A percentile compares a stretch with the other conserved stretches of the same genome.
Conservation (phyloP, 1,284 basidiomycete species). For the Papiliotrema terrestris region DNA sequence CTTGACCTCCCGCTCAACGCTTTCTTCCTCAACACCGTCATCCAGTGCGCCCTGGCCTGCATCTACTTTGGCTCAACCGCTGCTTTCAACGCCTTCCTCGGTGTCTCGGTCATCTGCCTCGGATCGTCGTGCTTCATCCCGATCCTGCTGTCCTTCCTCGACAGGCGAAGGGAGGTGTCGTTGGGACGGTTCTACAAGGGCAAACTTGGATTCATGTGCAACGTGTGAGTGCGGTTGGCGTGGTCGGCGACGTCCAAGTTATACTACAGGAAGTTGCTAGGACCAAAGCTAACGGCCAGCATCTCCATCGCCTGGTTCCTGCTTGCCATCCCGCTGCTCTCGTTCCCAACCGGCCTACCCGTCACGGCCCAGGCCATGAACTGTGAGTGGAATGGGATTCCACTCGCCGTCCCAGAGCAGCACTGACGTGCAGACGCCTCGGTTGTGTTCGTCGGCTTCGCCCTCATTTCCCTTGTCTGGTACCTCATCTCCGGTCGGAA, state of each 20-base stretch:
- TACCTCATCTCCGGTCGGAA: conserved; percentile 52
- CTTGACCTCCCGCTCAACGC: conserved; percentile 49
- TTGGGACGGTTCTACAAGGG: conserved; percentile 42
- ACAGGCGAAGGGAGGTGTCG: conserved; percentile 40
- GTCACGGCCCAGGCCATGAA: conserved; percentile 31
- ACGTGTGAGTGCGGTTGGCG: conserved; percentile 28
- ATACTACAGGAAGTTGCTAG: not conserved
- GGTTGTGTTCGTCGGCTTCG: conserved; percentile 62
- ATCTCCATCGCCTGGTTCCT: conserved; percentile 28
- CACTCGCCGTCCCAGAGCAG: not conserved
- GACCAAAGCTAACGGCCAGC: conserved; percentile 29
- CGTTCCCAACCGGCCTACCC: conserved; percentile 33
- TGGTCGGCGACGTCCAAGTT: too few relatives aligned
- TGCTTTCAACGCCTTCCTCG: conserved; percentile 45
- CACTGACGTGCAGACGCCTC: conserved; percentile 50
- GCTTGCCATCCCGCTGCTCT: conserved; percentile 32
- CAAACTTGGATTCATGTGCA: conserved; percentile 43
- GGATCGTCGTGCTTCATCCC: conserved; percentile 46
- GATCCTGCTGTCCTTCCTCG: conserved; percentile 45
- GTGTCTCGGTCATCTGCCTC: conserved; percentile 42
- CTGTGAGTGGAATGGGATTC: conserved; percentile 16
- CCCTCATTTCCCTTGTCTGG: conserved; percentile 57
- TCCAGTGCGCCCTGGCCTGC: conserved; percentile 48
- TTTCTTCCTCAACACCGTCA: conserved; percentile 45
- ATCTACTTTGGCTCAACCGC: conserved; percentile 45